Conservation (phyloP, 2,329 filamentous ascomycete genomes). For the Exophiala viscosa region DNA sequence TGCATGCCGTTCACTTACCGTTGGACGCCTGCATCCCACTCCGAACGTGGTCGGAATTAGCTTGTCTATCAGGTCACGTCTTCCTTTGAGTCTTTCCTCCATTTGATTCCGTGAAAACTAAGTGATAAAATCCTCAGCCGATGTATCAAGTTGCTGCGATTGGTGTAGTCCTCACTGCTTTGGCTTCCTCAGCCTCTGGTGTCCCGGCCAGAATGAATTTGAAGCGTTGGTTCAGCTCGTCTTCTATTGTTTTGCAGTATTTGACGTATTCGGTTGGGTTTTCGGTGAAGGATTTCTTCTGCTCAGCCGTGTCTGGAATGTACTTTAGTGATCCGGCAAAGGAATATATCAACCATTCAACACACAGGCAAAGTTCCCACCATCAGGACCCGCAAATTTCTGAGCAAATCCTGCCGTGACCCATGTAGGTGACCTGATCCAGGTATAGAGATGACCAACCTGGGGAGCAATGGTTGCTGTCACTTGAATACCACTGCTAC, state of each 20-base stretch:
- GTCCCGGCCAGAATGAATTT: constrained; percentile 52
- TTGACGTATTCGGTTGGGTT: constrained; percentile 31
- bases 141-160: not conserved
- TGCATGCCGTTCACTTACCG: constrained; percentile 28
- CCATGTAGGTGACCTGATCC: constrained; percentile 33
- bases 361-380: constrained; percentile 23
- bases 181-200: constrained; percentile 41
- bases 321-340: no score
- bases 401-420: constrained; percentile 27
- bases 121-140: not conserved
- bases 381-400: constrained; percentile 26
- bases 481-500: constrained; percentile 29
- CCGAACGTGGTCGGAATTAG: constrained; percentile 45
- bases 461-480: constrained; percentile 39
- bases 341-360: no score
- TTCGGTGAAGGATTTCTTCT: constrained; percentile 18
- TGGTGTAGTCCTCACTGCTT: constrained; percentile 19
- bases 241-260: constrained; percentile 48
- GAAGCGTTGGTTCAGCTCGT: constrained; percentile 52
- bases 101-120: constrained; percentile 15
- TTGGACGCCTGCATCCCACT: constrained; percentile 41
- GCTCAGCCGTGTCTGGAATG: constrained; percentile 23
- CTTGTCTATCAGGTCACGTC: constrained; percentile 39
- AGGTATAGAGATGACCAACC: constrained; percentile 32
- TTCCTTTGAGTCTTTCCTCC: constrained; percentile 27